These are phyloP conservation scores for Epichloe uncinata DNA, from an alignment of 2,329 filamentous ascomycete genomes.

Conservation along the genomic window DNA sequence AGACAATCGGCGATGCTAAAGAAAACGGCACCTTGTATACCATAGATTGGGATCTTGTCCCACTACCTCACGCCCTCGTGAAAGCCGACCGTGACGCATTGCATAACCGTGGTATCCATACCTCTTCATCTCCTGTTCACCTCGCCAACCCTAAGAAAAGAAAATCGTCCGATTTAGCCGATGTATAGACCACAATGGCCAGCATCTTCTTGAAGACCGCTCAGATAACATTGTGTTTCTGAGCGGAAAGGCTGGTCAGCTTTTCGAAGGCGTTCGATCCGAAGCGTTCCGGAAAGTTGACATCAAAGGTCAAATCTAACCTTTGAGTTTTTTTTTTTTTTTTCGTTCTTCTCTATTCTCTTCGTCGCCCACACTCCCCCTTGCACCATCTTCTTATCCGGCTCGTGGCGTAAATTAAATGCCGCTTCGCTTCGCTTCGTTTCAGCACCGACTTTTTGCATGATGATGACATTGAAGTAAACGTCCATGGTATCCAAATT, in stretches of 20 bases:
- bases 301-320: constrained; percentile 92
- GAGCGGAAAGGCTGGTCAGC: constrained; percentile 54
- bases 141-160: constrained; percentile 54
- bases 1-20: constrained; percentile 71
- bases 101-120: constrained; percentile 22
- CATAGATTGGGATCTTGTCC: constrained; percentile 73
- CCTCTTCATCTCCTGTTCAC: constrained; percentile 13
- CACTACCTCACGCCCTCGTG: constrained; percentile 75
- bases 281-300: constrained; percentile 78
- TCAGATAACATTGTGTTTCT: constrained; percentile 60
- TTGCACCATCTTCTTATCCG: not conserved
- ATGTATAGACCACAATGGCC: constrained; percentile 59
- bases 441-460: not conserved
- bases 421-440: not conserved
- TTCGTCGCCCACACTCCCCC: not conserved
- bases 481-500: not conserved
- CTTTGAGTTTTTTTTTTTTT: not conserved
- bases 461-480: not conserved
- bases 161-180: constrained; percentile 57
- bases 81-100: constrained; percentile 50
- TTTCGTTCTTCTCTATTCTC: not conserved
- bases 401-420: not conserved
- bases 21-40: constrained; percentile 57
- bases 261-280: constrained; percentile 62
- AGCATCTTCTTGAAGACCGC: constrained; percentile 64